These are phyloP conservation scores for Apiotrichum laibachii DNA, from an alignment of 1,284 basidiomycete species.

Conservation along the genomic window DNA sequence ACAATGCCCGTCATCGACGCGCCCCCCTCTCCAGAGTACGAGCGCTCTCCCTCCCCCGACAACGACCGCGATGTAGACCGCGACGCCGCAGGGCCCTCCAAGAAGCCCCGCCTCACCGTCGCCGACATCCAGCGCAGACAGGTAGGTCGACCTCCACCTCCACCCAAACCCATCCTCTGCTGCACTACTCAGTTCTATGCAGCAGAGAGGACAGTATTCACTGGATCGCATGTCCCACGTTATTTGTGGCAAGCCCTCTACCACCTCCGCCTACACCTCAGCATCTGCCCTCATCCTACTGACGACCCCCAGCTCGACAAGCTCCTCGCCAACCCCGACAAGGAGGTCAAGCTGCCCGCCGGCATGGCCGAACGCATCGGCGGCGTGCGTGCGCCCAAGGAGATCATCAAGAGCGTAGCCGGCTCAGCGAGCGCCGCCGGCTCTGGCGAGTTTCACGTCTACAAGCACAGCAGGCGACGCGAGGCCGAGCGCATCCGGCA, in stretches of 20 bases:
- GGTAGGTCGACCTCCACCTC: conserved; percentile 17
- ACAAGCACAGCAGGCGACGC: conserved; percentile 87
- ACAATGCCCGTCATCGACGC: conserved; percentile 16
- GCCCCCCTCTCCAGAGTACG: conserved; percentile 19
- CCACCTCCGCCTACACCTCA: not conserved
- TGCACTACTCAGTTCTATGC: no score
- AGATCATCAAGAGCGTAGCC: conserved; percentile 99
- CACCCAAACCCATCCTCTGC: not conserved
- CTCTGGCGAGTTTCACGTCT: conserved; percentile 96
- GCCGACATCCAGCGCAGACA: conserved; percentile 33
- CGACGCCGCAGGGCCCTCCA: conserved; percentile 7
- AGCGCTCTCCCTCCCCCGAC: conserved; percentile 18
- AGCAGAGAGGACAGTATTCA: no score
- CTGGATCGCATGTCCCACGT: no score
- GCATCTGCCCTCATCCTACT: not conserved
- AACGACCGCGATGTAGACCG: not conserved
- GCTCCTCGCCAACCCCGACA: conserved; percentile 79
- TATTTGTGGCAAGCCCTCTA: not conserved
- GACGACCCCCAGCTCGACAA: conserved; percentile 63
- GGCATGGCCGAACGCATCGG: conserved; percentile 38
- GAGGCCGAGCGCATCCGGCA: conserved; percentile 93
- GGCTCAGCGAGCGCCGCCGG: conserved; percentile 85
- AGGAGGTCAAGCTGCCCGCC: conserved; percentile 70
- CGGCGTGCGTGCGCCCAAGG: conserved; percentile 64
- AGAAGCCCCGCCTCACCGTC: conserved; percentile 31